Evolutionary conservation across 441 rosid species (phyloP).

Genomic region (Dalechampia spathulata): DNA sequence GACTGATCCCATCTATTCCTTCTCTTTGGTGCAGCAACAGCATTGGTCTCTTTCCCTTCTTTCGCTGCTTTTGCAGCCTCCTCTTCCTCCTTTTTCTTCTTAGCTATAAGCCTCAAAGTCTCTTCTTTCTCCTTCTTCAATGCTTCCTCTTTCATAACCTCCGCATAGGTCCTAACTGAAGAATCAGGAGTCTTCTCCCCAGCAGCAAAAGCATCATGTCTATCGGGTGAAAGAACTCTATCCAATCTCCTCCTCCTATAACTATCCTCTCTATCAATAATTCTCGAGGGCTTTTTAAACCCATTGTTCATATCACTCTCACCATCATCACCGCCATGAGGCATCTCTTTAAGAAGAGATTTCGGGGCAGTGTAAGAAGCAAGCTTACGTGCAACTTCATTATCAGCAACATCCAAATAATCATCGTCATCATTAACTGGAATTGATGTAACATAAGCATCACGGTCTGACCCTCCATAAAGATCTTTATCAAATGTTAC

Average conservation of each 20-base stretch:
- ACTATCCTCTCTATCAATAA: slow-evolving; percentile 84
- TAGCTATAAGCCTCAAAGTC: slow-evolving; percentile 53
- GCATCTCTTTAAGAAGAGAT: slow-evolving; percentile 65
- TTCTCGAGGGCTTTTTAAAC: slow-evolving; percentile 52
- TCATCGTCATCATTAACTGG: slow-evolving; percentile 83
- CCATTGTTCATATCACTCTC: slow-evolving; percentile 44
- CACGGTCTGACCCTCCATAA: slow-evolving; percentile 69
- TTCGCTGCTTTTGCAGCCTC: slow-evolving; percentile 34
- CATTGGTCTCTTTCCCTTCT: slow-evolving; percentile 29
- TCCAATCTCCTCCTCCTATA: slow-evolving; percentile 73
- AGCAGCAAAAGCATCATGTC: slow-evolving; percentile 82
- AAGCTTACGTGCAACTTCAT: slow-evolving; percentile 67
- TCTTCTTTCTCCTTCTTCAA: slow-evolving; percentile 68
- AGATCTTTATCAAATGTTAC: slow-evolving; percentile 71
- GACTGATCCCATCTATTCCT: slow-evolving; percentile 91
- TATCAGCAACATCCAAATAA: slow-evolving; percentile 45
- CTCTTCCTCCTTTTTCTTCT: slow-evolving; percentile 82
- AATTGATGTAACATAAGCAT: slow-evolving; percentile 59
- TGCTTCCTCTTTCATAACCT: slow-evolving; percentile 83
- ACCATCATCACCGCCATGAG: slow-evolving; percentile 55
- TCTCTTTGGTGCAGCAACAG: slow-evolving; percentile 46
- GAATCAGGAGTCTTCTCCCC: slow-evolving; percentile 95
- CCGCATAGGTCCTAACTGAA: slow-evolving; percentile 64
- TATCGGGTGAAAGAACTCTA: slow-evolving; percentile 73
- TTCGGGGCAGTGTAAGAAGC: slow-evolving; percentile 95